Base-by-base conservation (phyloP, 208 protist genomes). In the Trypanosoma lewisi region DNA sequence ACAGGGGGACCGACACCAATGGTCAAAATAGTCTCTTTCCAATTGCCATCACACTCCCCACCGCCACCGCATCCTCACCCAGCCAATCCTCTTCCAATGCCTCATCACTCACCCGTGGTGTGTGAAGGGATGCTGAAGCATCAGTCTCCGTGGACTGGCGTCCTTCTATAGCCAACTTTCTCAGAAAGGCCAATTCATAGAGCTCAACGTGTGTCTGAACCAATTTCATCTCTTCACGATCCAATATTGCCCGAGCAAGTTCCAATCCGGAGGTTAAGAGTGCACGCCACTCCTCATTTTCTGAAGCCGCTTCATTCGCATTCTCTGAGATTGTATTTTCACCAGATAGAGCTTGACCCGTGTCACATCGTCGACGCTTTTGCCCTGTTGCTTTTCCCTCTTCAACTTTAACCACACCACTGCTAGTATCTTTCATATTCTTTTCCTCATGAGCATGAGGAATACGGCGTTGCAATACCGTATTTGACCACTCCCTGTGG, bases 401-500 rank as follows among this genome's bases (percentile, higher is more conserved):
- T 31, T 57, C 25, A 50, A 16, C 34, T 11, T 61, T 25, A 36
- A 54, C 28, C n/a, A 54, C 31, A 23, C 52, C 44, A 28, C 21
- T 34, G 4, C 54, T 16, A 28, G 8, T 31, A n/a, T 54, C 54
- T 44, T 0, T 17, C 23, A 19, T 12, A 12, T 19, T 53, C 34
- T 30, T 50, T 2, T 37, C 44, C n/a, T 47, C 17, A 45, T 25
- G 17, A 41, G 25, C 21, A 2, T 17, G n/a, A 28, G 59, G 59
- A 39, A 39, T 31, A 28, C 44, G 36, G 5, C 78, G 67, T n/a
- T 75, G 54, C 14, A 89, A 16, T 7, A 83, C 71, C 1, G 78
- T 44, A 9, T 82, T 77, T 27, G 73, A 77, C 81, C 85, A 91
- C 49, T 95, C 89, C 28, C 89, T 77, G 44, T 71, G 51, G 56